phyloP scores from a whole-genome alignment of 345 rosid species.

The Eucalyptus marginata region DNA sequence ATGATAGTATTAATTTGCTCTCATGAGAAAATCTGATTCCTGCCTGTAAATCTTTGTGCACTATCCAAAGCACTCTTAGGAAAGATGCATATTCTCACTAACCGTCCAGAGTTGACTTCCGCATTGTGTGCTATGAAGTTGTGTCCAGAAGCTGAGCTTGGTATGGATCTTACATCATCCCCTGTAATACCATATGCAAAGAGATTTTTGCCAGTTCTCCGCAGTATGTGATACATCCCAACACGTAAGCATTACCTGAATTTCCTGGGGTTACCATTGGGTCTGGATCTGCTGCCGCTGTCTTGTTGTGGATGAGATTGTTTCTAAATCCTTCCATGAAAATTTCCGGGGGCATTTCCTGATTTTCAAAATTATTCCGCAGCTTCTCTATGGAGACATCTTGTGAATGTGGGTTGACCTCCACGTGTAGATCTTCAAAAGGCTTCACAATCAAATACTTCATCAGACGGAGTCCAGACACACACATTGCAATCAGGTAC shows the following conservation, averaged over 20 bases:
- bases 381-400: conserved; percentile 37
- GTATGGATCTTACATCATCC: conserved; percentile 49
- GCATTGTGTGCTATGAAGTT: conserved; percentile 8
- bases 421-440: conserved; percentile 37
- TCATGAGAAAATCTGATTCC: neutral
- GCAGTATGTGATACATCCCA: neutral
- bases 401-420: conserved; percentile 23
- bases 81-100: neutral
- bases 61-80: neutral
- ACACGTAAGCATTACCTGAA: conserved; percentile 27
- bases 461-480: neutral
- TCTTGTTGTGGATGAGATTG: conserved; percentile 13
- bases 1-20: neutral
- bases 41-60: neutral
- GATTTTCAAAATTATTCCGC: neutral
- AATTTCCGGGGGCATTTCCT: neutral
- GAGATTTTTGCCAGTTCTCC: neutral
- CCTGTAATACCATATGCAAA: conserved; percentile 12
- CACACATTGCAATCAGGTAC: conserved; percentile 1
- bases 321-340: conserved; percentile 10
- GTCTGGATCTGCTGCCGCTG: neutral
- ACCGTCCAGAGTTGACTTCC: conserved; percentile 27
- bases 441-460: conserved; percentile 21
- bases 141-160: conserved; percentile 66
- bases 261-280: conserved; percentile 28